Evolutionary conservation across 2,329 filamentous ascomycete genomes (phyloP).

Genomic region (Sclerotinia subarctica): DNA sequence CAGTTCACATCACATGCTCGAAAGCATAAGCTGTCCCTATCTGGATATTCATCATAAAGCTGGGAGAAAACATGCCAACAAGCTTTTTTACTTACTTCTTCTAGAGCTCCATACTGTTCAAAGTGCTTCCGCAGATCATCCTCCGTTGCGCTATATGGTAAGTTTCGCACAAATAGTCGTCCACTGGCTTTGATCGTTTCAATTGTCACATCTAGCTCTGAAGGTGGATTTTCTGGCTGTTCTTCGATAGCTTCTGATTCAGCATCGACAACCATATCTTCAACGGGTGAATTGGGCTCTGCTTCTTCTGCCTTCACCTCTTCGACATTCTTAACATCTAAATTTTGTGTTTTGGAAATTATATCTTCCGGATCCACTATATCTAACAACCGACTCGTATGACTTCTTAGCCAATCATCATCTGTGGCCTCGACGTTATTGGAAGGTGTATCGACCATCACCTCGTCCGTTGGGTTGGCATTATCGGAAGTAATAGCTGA

Average conservation of each 20-base stretch:
- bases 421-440: constrained; percentile 42
- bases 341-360: constrained; percentile 26
- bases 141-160: constrained; percentile 76
- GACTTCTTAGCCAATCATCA: constrained; percentile 85
- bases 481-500: constrained; percentile 28
- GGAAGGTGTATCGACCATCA: constrained; percentile 19
- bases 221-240: constrained; percentile 32
- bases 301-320: constrained; percentile 25
- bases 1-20: constrained; percentile 86
- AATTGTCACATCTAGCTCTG: constrained; percentile 41
- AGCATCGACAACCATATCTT: constrained; percentile 21
- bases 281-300: constrained; percentile 23
- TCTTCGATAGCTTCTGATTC: constrained; percentile 30
- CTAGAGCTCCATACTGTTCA: constrained; percentile 66
- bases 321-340: constrained; percentile 20
- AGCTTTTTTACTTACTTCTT: constrained; percentile 70
- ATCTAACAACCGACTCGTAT: constrained; percentile 82
- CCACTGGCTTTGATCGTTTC: constrained; percentile 68
- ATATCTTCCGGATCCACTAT: constrained; percentile 58
- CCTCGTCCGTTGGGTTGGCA: constrained; percentile 21
- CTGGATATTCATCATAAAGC: constrained; percentile 89
- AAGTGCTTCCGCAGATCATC: constrained; percentile 74
- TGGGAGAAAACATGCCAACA: constrained; percentile 24
- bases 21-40: constrained; percentile 99
- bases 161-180: constrained; percentile 83